phyloP scores from a whole-genome alignment of 306 rosid species.

The Glycine soja region DNA sequence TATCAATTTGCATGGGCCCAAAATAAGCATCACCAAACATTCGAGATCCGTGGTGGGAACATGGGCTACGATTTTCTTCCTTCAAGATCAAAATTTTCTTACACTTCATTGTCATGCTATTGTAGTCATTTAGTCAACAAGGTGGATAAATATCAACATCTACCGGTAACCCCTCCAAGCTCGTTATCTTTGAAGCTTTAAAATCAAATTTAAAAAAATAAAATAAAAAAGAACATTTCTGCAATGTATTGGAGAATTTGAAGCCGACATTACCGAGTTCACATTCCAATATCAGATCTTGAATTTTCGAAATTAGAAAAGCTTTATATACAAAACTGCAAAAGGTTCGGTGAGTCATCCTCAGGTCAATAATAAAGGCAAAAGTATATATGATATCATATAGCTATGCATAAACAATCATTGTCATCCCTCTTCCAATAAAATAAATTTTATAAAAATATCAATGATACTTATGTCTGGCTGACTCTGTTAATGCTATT shows the following conservation, averaged over 20 bases:
- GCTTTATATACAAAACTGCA: background rate
- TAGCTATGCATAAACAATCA: background rate
- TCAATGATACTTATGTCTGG: constrained; percentile 8
- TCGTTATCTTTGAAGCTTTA: background rate
- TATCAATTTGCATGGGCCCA: constrained; percentile 42
- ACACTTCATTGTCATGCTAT: constrained; percentile 19
- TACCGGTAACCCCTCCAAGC: background rate
- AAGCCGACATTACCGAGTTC: constrained; percentile 32
- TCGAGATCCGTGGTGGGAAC: constrained; percentile 48
- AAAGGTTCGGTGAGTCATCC: constrained; percentile 5
- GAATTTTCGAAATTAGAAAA: constrained; percentile 49
- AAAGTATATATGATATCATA: background rate
- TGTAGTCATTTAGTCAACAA: background rate
- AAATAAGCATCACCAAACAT: constrained; percentile 9
- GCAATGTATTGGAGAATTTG: constrained; percentile 12
- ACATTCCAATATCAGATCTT: constrained; percentile 58
- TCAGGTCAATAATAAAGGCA: background rate
- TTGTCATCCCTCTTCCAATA: constrained; percentile 1
- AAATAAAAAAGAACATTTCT: background rate
- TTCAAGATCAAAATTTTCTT: constrained; percentile 22
- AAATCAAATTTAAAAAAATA: background rate
- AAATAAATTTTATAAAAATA: background rate
- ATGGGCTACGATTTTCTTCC: constrained; percentile 36
- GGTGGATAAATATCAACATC: constrained; percentile 14
- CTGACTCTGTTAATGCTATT: constrained; percentile 10